Percentiles rank a stretch among this genome's conserved stretches.
Evolutionary conservation across 2,329 filamentous ascomycete genomes (phyloP).

Genomic region (Geosmithia putterillii): DNA sequence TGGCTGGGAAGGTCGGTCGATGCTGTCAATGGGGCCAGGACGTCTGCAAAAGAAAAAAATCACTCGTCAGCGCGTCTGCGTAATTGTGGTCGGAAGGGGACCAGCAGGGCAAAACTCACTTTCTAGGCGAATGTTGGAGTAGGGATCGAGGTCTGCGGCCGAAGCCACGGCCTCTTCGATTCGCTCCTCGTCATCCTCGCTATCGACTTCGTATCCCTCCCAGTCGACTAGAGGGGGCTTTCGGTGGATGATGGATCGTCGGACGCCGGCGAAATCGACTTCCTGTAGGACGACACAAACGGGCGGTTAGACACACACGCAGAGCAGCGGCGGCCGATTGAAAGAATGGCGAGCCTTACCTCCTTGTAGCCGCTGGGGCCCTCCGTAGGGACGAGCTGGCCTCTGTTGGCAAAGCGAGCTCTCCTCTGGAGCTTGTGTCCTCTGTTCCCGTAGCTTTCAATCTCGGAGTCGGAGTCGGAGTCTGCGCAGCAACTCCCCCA

Average conservation of each 20-base stretch:
- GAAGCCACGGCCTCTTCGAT: slow-evolving; percentile 46
- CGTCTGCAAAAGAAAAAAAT: slow-evolving; percentile 38
- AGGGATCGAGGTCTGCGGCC: slow-evolving; percentile 62
- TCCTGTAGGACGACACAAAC: slow-evolving; percentile 38
- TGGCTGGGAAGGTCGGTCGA: slow-evolving; percentile 65
- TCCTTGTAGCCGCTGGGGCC: slow-evolving; percentile 61
- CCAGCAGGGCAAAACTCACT: slow-evolving; percentile 33
- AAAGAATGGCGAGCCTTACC: slow-evolving; percentile 41
- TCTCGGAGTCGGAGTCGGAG: slow-evolving; percentile 64
- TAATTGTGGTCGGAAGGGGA: background rate
- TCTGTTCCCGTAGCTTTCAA: slow-evolving; percentile 59
- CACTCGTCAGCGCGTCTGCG: slow-evolving; percentile 1
- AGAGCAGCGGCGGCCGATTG: background rate
- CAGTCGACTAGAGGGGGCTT: slow-evolving; percentile 65
- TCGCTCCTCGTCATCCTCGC: slow-evolving; percentile 56
- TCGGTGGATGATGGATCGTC: slow-evolving; percentile 59
- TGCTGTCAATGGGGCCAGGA: slow-evolving; percentile 64
- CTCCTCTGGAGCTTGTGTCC: slow-evolving; percentile 70
- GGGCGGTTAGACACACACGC: background rate
- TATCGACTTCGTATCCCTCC: slow-evolving; percentile 66
- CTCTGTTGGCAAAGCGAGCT: slow-evolving; percentile 58
- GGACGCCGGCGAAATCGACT: slow-evolving; percentile 62
- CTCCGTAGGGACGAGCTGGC: slow-evolving; percentile 53
- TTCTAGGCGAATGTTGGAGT: slow-evolving; percentile 58
- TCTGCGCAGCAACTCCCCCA: slow-evolving; percentile 37